These are phyloP conservation scores for Carex parvula DNA, from an alignment of 176 grass and related monocot species.

Conservation along the genomic window DNA sequence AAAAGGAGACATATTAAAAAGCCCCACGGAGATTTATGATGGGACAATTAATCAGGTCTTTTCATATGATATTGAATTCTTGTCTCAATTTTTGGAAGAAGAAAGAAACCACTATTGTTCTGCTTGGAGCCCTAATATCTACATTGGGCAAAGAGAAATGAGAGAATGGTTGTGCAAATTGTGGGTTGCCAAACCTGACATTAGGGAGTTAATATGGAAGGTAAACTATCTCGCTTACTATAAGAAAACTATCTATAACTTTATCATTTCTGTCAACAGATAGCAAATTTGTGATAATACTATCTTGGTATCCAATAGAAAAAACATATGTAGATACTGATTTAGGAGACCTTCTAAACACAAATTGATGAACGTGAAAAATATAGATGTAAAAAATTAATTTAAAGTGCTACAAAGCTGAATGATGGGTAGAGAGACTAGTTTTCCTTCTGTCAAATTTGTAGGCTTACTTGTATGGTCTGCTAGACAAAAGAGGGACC, in stretches of 20 bases:
- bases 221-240: conserved; percentile 28
- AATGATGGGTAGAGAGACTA: not conserved
- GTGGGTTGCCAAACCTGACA: conserved; percentile 78
- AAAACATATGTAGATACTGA: not conserved
- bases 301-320: not conserved
- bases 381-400: not conserved
- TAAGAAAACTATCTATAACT: not conserved
- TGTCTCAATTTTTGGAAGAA: conserved; percentile 85
- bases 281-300: conserved; percentile 13
- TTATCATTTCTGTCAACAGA: conserved; percentile 8
- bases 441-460: not conserved
- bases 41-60: conserved; percentile 45
- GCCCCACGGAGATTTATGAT: conserved; percentile 36
- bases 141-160: conserved; percentile 87
- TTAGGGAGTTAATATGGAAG: conserved; percentile 91
- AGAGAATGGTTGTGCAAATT: conserved; percentile 90
- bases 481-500: not conserved
- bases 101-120: conserved; percentile 82
- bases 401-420: not conserved
- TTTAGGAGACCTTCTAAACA: not conserved
- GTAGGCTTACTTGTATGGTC: not conserved
- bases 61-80: conserved; percentile 77
- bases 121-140: conserved; percentile 83
- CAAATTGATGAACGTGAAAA: not conserved
- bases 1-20: conserved; percentile 66